These are phyloP conservation scores for Trapa incisa DNA, from an alignment of 345 rosid species.

Conservation along the genomic window DNA sequence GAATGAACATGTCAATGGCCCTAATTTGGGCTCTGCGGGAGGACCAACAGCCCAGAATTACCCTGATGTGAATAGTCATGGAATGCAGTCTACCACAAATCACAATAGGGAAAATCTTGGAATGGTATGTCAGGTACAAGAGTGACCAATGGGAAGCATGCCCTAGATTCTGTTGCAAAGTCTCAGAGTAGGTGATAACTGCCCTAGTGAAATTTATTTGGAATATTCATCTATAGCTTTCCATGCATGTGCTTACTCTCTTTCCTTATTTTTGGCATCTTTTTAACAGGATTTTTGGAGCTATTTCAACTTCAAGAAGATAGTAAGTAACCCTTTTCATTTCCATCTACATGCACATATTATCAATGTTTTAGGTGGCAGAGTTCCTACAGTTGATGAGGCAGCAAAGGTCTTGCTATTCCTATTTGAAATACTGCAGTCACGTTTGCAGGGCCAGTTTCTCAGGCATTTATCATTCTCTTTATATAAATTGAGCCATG, in stretches of 20 bases:
- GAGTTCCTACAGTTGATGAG: no score
- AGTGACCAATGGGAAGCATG: slow-evolving; percentile 30
- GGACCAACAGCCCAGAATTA: slow-evolving; percentile 34
- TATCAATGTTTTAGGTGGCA: no score
- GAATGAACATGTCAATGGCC: slow-evolving; percentile 32
- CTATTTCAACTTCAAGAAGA: slow-evolving; percentile 9
- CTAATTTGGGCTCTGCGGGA: slow-evolving; percentile 18
- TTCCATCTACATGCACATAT: not conserved
- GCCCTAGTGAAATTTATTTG: not conserved
- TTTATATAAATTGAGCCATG: no score
- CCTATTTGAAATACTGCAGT: no score
- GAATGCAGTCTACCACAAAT: not conserved
- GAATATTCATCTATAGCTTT: not conserved
- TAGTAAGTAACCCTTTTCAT: slow-evolving; percentile 8
- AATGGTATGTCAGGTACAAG: not conserved
- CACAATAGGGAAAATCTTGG: slow-evolving; percentile 19
- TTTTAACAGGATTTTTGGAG: slow-evolving; percentile 6
- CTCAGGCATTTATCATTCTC: not conserved
- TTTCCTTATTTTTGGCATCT: not conserved
- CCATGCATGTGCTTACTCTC: slow-evolving; percentile 2
- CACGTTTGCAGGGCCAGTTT: not conserved
- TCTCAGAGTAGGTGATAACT: slow-evolving; percentile 43
- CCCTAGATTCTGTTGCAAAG: slow-evolving; percentile 23
- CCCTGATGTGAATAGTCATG: slow-evolving; percentile 18
- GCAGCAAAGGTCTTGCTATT: not conserved